These are phyloP conservation scores for Straminergon stramineum DNA, from an alignment of 225 moss, liverwort and hornwort species.

Conservation along the genomic window DNA sequence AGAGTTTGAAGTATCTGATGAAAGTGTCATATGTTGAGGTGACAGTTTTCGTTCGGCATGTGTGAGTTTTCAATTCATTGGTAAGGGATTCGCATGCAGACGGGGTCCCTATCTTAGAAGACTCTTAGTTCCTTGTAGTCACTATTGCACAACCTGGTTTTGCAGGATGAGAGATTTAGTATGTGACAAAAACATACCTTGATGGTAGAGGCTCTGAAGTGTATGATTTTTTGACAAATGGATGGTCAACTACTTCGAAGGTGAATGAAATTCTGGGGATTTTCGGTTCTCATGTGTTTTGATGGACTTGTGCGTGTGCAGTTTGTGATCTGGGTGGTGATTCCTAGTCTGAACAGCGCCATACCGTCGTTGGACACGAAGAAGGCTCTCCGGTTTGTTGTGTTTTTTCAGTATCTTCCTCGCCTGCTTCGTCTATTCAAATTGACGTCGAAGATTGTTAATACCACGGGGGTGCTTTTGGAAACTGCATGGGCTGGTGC, in stretches of 20 bases:
- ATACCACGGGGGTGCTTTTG: slow-evolving; percentile 41
- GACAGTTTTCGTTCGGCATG: neutral
- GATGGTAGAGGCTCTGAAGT: neutral
- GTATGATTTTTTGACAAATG: neutral
- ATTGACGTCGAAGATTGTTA: slow-evolving; percentile 42
- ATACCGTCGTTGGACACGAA: slow-evolving; percentile 28
- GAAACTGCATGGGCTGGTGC: slow-evolving; percentile 67
- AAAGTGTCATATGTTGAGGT: neutral
- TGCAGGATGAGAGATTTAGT: neutral
- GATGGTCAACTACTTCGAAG: neutral
- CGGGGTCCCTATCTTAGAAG: neutral
- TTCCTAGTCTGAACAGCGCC: slow-evolving; percentile 25
- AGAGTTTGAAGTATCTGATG: neutral
- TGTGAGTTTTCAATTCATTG: no score
- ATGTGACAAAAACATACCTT: neutral
- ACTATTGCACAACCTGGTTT: neutral
- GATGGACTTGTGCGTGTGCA: neutral
- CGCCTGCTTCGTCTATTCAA: slow-evolving; percentile 42
- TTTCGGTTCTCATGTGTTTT: neutral
- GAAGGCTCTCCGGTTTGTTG: slow-evolving; percentile 31
- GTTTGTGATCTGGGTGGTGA: slow-evolving; percentile 52
- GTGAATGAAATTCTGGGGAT: neutral
- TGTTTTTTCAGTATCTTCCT: slow-evolving; percentile 58
- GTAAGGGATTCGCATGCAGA: neutral
- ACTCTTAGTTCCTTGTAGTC: neutral